Conservation (phyloP, 768 basidiomycete genomes). For the Hericium coralloides region DNA sequence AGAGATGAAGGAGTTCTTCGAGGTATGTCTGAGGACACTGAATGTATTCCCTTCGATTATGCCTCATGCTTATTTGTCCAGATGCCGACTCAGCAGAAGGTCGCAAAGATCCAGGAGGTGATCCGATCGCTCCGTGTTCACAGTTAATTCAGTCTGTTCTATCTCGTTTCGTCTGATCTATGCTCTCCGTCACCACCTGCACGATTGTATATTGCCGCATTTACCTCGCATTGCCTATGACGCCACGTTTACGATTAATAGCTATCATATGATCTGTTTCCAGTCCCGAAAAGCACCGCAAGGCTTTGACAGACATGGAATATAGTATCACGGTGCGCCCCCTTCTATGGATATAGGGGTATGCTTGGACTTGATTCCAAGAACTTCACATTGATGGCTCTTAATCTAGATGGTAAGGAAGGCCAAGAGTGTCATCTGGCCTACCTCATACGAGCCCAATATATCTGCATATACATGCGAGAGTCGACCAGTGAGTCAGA, state of each 20-base stretch:
- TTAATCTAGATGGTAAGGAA: too few species aligned
- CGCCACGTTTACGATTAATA: neutral
- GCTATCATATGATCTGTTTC: too few species aligned
- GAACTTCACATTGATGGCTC: too few species aligned
- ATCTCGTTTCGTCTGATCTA: neutral
- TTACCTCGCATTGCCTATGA: neutral
- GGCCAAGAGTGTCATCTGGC: too few species aligned
- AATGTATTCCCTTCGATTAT: neutral
- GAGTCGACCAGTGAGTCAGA: too few species aligned
- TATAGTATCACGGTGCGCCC: too few species aligned
- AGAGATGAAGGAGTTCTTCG: conserved; percentile 42
- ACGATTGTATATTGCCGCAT: conserved; percentile 1
- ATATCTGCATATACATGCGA: too few species aligned
- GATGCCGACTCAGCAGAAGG: conserved; percentile 49
- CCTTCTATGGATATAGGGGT: too few species aligned
- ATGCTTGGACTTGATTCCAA: too few species aligned
- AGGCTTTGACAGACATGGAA: too few species aligned
- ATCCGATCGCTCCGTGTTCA: conserved; percentile 29
- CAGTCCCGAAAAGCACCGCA: too few species aligned
- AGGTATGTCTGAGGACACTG: conserved; percentile 27
- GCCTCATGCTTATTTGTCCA: conserved; percentile 15
- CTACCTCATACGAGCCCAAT: too few species aligned
- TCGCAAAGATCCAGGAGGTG: conserved; percentile 41
- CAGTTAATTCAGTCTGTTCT: neutral
- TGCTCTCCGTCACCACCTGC: neutral